phyloP scores from a whole-genome alignment of 2,329 filamentous ascomycete species.

The Aspergillus tamarii region DNA sequence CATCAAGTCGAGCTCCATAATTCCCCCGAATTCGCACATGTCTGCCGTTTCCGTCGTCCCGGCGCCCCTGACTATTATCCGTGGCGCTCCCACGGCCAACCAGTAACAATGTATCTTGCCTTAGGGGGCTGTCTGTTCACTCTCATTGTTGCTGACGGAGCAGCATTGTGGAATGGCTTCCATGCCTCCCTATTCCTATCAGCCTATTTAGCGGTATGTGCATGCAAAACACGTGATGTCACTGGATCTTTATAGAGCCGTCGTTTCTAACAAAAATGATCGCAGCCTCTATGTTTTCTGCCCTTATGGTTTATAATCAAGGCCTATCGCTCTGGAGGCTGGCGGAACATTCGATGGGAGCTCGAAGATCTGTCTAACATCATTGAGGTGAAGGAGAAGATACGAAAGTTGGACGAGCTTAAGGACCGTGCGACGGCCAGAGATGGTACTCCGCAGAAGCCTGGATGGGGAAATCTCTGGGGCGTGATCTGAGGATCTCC shows the following conservation, averaged over 20 bases:
- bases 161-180: slow-evolving; percentile 42
- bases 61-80: slow-evolving; percentile 37
- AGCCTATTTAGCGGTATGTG: slow-evolving; percentile 44
- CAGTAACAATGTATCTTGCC: slow-evolving; percentile 40
- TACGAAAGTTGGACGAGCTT: slow-evolving; percentile 37
- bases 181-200: slow-evolving; percentile 41
- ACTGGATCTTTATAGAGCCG: not conserved
- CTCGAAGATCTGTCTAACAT: slow-evolving; percentile 37
- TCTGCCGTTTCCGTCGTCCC: slow-evolving; percentile 15
- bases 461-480: slow-evolving; percentile 21
- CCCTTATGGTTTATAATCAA: slow-evolving; percentile 35
- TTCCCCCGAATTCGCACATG: slow-evolving; percentile 12
- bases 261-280: not conserved
- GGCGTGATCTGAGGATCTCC: slow-evolving; percentile 4
- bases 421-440: slow-evolving; percentile 19
- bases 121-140: slow-evolving; percentile 41
- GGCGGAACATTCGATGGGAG: slow-evolving; percentile 29
- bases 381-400: slow-evolving; percentile 30
- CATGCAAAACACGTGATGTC: not conserved
- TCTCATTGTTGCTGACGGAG: slow-evolving; percentile 38
- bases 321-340: slow-evolving; percentile 12
- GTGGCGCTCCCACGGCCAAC: slow-evolving; percentile 45
- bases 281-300: slow-evolving; percentile 36
- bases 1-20: slow-evolving; percentile 14
- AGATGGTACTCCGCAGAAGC: slow-evolving; percentile 2